Base-by-base conservation (phyloP, 2,329 filamentous ascomycete species). In the Ophiostoma ips region DNA sequence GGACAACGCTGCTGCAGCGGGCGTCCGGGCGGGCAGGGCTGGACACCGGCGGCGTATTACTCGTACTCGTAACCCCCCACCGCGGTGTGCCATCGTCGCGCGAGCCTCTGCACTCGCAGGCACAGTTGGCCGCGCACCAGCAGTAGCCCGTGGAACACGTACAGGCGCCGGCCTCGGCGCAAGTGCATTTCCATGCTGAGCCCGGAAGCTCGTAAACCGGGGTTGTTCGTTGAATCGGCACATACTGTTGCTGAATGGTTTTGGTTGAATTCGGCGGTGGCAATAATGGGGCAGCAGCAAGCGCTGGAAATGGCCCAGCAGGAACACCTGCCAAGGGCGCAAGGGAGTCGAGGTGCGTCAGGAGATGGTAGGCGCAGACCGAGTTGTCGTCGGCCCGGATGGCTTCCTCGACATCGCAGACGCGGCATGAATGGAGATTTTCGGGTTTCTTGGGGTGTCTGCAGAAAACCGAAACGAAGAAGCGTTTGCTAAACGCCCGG, bases 1-100 rank as follows among this genome's bases (percentile, higher is more conserved):
- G 55, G 54, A 73, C 64, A 28, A 73, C 52, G 44, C 30, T 15
- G 30, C 19, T 30, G 40, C 18, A 40, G 16, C n/a, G 40, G 11
- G 33, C 10, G 33, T 34, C 33, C 33, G 11, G 33, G 24, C 24
- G 5, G 18, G 18, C 13, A 19, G 8, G 18, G 18, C 11, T 40
- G 18, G 2, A 38, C 16, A 38, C 36, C 37, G 8, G n/a, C 13
- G 9, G 37, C 37, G 11, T 28, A 5, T 28, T 4, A 8, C 24
- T 28, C 24, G 24, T 34, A 10, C 31, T 34, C 10, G 31, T 11
- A 3, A 15, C 31, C 13, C 10, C 31, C 13, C 10, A 34, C 31
- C 31, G 31, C 3, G 31, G 31, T 10, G 31, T 34, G 31, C 10
- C 10, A 34, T 34, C 11, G 31, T 8, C 8, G 24, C 24, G 4